Conservation (phyloP, 164 flowering plant genomes). For the Aristolochia contorta region DNA sequence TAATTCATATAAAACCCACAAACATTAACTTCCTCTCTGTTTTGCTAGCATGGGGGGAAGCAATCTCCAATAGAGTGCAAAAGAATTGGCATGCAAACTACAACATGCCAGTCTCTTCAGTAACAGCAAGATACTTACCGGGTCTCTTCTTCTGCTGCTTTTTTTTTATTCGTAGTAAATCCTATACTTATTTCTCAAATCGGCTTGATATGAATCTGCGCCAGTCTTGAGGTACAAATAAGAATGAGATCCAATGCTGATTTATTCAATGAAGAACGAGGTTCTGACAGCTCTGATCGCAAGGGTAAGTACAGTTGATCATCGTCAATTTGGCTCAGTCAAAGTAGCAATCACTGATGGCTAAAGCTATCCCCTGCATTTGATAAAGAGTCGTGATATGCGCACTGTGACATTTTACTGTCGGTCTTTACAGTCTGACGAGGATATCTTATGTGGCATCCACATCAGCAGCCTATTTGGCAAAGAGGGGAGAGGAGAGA, state of each 20-base stretch:
- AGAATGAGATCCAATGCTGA: conserved; percentile 1
- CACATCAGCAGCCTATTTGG: too few relatives aligned
- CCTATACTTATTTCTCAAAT: too few relatives aligned
- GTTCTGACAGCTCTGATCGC: conserved; percentile 67
- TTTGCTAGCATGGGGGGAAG: not conserved
- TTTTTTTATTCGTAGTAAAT: too few relatives aligned
- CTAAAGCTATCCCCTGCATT: conserved; percentile 56
- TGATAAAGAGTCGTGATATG: too few relatives aligned
- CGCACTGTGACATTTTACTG: too few relatives aligned
- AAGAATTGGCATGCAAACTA: not conserved
- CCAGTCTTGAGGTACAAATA: not conserved
- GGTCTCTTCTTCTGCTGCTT: too few relatives aligned
- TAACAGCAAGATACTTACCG: not conserved
- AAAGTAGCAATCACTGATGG: conserved; percentile 86
- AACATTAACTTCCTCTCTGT: not conserved
- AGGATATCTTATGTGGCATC: too few relatives aligned
- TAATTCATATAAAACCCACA: not conserved
- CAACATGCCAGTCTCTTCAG: not conserved
- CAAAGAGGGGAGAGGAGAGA: too few relatives aligned
- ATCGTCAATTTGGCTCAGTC: conserved; percentile 38
- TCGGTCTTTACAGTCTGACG: too few relatives aligned
- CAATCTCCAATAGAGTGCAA: not conserved
- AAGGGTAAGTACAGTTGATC: conserved; percentile 74
- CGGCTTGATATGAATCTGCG: not conserved
- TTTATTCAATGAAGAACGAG: conserved; percentile 33